A percentile compares a stretch with the other conserved stretches of the same genome.
Conservation (phyloP, 495 filamentous ascomycete species). For the Neurospora intermedia region DNA sequence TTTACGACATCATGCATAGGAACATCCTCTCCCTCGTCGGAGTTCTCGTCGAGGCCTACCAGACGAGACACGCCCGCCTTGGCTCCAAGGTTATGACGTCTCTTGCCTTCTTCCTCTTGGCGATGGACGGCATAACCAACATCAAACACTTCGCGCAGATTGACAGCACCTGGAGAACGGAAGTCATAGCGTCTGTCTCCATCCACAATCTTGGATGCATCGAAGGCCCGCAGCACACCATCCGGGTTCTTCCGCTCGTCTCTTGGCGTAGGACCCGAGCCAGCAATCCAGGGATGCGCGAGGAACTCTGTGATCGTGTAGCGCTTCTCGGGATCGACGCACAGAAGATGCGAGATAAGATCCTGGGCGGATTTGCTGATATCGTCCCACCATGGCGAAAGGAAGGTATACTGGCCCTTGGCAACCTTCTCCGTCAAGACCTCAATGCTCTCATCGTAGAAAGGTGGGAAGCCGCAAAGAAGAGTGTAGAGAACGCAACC, state of each 20-base stretch:
- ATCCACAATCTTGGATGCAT: constrained; percentile 47
- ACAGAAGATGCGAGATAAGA: constrained; percentile 83
- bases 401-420: constrained; percentile 91
- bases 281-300: constrained; percentile 80
- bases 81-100: constrained; percentile 65
- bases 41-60: constrained; percentile 59
- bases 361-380: constrained; percentile 95
- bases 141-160: constrained; percentile 93
- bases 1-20: constrained; percentile 36
- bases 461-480: constrained; percentile 93
- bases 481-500: constrained; percentile 96
- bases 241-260: constrained; percentile 54
- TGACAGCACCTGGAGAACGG: constrained; percentile 89
- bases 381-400: constrained; percentile 99
- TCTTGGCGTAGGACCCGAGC: constrained; percentile 39
- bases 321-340: constrained; percentile 84
- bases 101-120: constrained; percentile 91
- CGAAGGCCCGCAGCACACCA: constrained; percentile 37
- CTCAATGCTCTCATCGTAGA: constrained; percentile 97
- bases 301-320: constrained; percentile 86
- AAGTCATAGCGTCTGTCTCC: constrained; percentile 72
- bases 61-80: constrained; percentile 42
- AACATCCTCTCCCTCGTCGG: constrained; percentile 49
- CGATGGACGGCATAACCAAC: constrained; percentile 93
- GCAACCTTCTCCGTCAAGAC: constrained; percentile 97